Evolutionary conservation across 768 basidiomycete species (phyloP).

Genomic region (Trametes punicea): DNA sequence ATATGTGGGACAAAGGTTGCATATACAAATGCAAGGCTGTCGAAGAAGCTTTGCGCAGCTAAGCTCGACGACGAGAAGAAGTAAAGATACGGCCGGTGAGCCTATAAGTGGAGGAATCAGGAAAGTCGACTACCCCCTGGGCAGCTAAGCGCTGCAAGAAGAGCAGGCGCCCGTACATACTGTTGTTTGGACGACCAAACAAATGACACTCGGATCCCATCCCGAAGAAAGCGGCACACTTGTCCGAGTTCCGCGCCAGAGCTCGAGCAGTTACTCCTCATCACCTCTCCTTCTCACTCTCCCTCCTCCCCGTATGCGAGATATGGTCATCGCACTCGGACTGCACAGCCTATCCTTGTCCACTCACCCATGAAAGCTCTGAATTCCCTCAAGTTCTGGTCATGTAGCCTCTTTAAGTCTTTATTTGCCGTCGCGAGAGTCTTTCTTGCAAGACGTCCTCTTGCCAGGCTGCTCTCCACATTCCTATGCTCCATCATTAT

Average conservation of each 20-base stretch:
- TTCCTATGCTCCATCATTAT: conserved; percentile 39
- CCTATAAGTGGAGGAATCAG: no score
- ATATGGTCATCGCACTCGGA: not conserved
- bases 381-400: not conserved
- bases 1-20: no score
- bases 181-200: conserved; percentile 8
- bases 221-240: not conserved
- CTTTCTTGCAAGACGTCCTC: conserved; percentile 31
- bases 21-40: no score
- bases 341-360: not conserved
- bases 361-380: not conserved
- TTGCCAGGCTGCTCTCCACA: conserved; percentile 43
- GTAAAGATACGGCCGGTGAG: no score
- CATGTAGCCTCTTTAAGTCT: not conserved
- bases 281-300: not conserved
- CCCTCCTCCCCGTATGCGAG: not conserved
- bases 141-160: no score
- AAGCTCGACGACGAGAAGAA: no score
- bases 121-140: no score
- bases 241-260: not conserved
- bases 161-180: not conserved
- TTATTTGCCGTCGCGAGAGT: not conserved
- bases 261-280: not conserved
- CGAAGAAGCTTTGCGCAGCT: no score
- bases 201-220: conserved; percentile 2